phyloP scores from a whole-genome alignment of 495 filamentous ascomycete genomes.

The Aspergillus saccharolyticus region DNA sequence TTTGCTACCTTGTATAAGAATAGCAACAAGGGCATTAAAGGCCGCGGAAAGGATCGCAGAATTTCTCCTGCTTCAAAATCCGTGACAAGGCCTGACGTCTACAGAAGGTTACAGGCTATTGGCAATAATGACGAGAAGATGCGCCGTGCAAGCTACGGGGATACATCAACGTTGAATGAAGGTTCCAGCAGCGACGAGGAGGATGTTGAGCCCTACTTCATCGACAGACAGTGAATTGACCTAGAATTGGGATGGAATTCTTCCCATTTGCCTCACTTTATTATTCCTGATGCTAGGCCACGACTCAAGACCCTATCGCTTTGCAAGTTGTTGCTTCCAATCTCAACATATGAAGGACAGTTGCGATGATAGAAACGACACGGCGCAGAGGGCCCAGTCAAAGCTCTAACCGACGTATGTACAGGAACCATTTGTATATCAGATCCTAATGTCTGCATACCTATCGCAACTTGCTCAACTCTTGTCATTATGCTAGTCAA shows the following conservation, averaged over 20 bases:
- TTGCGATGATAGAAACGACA: not conserved
- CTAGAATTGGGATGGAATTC: not conserved
- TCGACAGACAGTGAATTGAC: conserved; percentile 25
- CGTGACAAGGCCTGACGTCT: conserved; percentile 4
- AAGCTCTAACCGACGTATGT: not conserved
- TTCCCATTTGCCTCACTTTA: conserved; percentile 10
- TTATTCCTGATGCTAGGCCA: conserved; percentile 4
- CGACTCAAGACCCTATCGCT: conserved; percentile 4
- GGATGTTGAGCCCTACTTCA: conserved; percentile 28
- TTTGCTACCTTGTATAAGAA: conserved; percentile 89
- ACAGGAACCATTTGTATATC: not conserved
- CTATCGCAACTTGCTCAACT: not conserved
- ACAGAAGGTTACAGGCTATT: conserved; percentile 20
- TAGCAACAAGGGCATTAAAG: conserved; percentile 90
- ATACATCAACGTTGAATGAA: conserved; percentile 31
- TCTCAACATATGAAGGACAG: not conserved
- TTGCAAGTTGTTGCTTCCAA: conserved; percentile 3
- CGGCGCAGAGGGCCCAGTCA: not conserved
- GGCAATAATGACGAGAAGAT: conserved; percentile 26
- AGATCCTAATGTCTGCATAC: not conserved
- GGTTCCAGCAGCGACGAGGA: conserved; percentile 35
- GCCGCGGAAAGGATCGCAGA: conserved; percentile 75
- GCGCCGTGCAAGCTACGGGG: conserved; percentile 30
- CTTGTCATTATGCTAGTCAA: not conserved
- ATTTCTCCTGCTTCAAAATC: conserved; percentile 36